These are phyloP conservation scores for Trichophyton rubrum DNA, from an alignment of 2,329 filamentous ascomycete species.

Conservation along the genomic window DNA sequence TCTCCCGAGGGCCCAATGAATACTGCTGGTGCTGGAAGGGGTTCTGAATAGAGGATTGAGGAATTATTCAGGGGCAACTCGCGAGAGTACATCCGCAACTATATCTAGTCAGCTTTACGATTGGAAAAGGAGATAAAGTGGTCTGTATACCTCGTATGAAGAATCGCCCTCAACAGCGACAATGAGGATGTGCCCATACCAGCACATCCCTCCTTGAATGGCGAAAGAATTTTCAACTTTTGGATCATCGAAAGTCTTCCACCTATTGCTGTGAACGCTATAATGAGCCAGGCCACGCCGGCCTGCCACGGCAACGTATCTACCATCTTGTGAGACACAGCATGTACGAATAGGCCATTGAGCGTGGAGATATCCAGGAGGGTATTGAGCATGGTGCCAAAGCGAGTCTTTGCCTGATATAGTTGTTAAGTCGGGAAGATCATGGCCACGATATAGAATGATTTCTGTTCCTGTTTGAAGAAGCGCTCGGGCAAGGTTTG, in stretches of 20 bases:
- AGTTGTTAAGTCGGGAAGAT: constrained; percentile 76
- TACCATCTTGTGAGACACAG: constrained; percentile 79
- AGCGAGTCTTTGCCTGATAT: constrained; percentile 84
- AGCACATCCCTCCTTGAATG: constrained; percentile 93
- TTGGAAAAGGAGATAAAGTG: background rate
- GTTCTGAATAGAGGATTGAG: constrained; percentile 62
- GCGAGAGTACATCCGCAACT: constrained; percentile 81
- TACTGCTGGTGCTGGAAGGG: constrained; percentile 73
- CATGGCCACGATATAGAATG: constrained; percentile 87
- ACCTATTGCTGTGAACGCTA: constrained; percentile 82
- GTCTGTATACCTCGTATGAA: constrained; percentile 51
- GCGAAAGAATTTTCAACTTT: constrained; percentile 79
- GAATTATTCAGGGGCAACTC: constrained; percentile 65
- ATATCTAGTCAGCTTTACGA: constrained; percentile 13
- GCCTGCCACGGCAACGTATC: constrained; percentile 94
- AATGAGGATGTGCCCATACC: constrained; percentile 91
- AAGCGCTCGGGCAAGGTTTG: constrained; percentile 79
- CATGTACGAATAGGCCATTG: constrained; percentile 88
- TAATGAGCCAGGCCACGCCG: constrained; percentile 87
- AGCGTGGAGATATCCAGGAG: constrained; percentile 68
- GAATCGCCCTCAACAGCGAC: constrained; percentile 80
- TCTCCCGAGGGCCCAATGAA: constrained; percentile 79
- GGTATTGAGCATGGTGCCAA: constrained; percentile 90
- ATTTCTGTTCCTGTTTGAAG: constrained; percentile 79
- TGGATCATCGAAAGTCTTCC: constrained; percentile 83